Conservation (phyloP, 129 eudicot genomes). For the Chrysanthemum seticuspe region DNA sequence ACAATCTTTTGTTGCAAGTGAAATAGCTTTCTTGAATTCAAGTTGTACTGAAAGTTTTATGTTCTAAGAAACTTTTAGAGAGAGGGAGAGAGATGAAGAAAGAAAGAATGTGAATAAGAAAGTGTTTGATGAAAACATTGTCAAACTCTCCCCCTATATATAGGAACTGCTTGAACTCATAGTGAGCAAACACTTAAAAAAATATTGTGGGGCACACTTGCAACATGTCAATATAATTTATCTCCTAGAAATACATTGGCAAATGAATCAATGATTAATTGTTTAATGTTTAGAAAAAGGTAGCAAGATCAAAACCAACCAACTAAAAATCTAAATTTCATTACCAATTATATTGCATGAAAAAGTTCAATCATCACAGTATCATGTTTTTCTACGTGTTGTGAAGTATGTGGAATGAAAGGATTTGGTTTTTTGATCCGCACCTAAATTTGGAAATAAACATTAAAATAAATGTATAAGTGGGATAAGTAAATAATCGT, state of each 20-base stretch:
- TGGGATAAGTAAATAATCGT: no score
- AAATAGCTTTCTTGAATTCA: background rate
- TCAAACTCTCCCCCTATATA: conserved; percentile 25
- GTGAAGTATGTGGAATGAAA: background rate
- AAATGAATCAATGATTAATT: conserved; percentile 66
- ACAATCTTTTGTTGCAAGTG: background rate
- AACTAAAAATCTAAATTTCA: conserved; percentile 32
- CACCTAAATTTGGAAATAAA: background rate
- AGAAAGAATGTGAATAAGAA: background rate
- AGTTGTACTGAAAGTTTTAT: conserved; percentile 11
- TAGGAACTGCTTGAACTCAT: conserved; percentile 28
- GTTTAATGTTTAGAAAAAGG: conserved; percentile 51
- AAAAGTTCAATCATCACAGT: conserved; percentile 10
- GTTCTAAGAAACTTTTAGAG: background rate
- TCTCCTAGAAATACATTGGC: conserved; percentile 17
- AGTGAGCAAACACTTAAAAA: conserved; percentile 20
- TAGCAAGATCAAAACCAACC: conserved; percentile 63
- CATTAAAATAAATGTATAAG: background rate
- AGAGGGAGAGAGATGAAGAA: conserved; percentile 15
- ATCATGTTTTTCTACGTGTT: conserved; percentile 17
- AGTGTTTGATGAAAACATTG: conserved; percentile 42
- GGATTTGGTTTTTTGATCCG: background rate
- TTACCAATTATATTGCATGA: conserved; percentile 49
- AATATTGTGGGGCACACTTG: conserved; percentile 28
- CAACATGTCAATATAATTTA: conserved; percentile 28